Evolutionary conservation across 2,329 filamentous ascomycete genomes (phyloP).

Genomic region (Sporothrix pseudoabietina): DNA sequence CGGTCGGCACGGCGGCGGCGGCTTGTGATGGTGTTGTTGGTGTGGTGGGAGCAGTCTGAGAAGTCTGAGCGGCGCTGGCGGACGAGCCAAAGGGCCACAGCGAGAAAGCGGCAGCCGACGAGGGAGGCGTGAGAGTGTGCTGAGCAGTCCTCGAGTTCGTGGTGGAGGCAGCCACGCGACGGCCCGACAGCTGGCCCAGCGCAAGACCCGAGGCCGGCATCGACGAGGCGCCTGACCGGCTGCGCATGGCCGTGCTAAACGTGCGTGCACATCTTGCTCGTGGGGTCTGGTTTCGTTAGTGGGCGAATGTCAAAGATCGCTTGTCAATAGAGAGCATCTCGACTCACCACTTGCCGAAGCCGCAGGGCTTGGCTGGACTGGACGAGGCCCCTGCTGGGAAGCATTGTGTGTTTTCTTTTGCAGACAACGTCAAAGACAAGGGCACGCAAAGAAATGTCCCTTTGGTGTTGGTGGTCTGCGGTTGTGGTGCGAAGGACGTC

Average conservation of each 20-base stretch:
- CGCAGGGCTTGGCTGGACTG: constrained; percentile 50
- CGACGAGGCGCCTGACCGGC: constrained; percentile 29
- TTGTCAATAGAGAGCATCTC: constrained; percentile 9
- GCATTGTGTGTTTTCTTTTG: constrained; percentile 45
- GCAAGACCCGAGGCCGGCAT: neutral
- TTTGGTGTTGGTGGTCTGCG: neutral
- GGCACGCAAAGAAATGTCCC: neutral
- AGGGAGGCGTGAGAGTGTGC: neutral
- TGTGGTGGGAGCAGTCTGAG: neutral
- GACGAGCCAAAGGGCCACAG: constrained; percentile 31
- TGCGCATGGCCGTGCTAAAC: constrained; percentile 41
- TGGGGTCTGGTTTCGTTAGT: neutral
- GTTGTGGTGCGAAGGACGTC: neutral
- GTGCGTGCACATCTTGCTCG: constrained; percentile 23
- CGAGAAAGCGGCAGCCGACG: constrained; percentile 33
- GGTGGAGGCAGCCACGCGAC: constrained; percentile 21
- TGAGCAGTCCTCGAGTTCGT: neutral
- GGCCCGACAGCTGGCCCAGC: constrained; percentile 29
- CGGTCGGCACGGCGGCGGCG: neutral
- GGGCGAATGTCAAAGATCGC: neutral
- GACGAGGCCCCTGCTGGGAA: constrained; percentile 57
- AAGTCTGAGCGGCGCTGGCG: neutral
- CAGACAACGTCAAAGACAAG: neutral
- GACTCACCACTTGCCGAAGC: constrained; percentile 44
- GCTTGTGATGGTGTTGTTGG: constrained; percentile 27